These are phyloP conservation scores for Nigrograna mackinnonii DNA, from an alignment of 2,329 filamentous ascomycete species.

Conservation along the genomic window DNA sequence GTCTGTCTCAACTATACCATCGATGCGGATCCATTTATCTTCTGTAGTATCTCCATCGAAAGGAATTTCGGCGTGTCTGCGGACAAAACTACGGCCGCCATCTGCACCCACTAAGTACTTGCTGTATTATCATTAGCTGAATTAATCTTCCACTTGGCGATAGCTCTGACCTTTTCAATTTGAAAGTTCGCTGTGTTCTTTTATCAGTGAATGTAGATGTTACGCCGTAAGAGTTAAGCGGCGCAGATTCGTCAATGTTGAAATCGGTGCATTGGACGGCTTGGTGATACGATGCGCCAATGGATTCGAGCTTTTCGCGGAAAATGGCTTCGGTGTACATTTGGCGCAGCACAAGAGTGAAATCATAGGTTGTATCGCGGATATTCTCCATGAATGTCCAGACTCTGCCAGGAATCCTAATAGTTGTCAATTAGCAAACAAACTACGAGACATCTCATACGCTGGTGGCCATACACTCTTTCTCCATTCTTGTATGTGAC, in stretches of 20 bases:
- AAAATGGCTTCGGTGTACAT: constrained; percentile 61
- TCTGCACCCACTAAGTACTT: constrained; percentile 58
- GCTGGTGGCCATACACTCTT: too few species aligned
- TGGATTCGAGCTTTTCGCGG: too few species aligned
- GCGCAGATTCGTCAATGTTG: too few species aligned
- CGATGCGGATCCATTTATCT: constrained; percentile 59
- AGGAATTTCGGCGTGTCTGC: constrained; percentile 49
- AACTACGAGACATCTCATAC: too few species aligned
- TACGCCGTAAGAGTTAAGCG: too few species aligned
- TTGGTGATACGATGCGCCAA: too few species aligned
- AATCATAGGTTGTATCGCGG: constrained; percentile 56
- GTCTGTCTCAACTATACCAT: constrained; percentile 54
- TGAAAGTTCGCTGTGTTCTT: too few species aligned
- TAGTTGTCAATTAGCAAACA: too few species aligned
- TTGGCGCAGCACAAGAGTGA: constrained; percentile 58
- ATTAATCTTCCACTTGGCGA: too few species aligned
- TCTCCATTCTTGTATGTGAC: constrained; percentile 54
- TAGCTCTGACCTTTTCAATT: constrained; percentile 23
- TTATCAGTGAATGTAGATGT: too few species aligned
- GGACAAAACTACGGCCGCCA: constrained; percentile 55
- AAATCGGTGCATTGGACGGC: too few species aligned
- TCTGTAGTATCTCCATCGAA: constrained; percentile 55
- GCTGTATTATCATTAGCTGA: too few species aligned
- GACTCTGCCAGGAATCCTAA: constrained; percentile 49
- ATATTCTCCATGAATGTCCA: constrained; percentile 60